These are phyloP conservation scores for Paxillus involutus DNA, from an alignment of 768 basidiomycete species.

Conservation along the genomic window DNA sequence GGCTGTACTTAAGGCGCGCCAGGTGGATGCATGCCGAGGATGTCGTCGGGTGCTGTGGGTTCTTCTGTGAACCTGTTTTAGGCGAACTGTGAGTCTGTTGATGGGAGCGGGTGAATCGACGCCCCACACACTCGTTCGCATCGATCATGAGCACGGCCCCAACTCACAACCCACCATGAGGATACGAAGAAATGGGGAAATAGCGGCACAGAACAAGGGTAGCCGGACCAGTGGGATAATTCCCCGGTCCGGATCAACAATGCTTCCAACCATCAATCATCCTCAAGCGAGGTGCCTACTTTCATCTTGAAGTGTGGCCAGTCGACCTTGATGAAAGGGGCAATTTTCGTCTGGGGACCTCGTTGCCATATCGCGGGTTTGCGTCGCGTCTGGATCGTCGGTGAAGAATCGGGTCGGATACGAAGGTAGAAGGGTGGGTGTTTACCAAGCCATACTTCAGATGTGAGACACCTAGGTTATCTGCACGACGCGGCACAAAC, in stretches of 20 bases:
- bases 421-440: background rate
- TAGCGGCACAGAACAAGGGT: background rate
- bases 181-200: background rate
- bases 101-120: too few species aligned
- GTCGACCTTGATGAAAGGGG: constrained; percentile 77
- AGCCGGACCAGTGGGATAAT: constrained; percentile 52
- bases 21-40: constrained; percentile 82
- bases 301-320: constrained; percentile 99
- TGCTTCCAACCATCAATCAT: constrained; percentile 87
- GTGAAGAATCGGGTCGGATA: background rate
- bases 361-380: constrained; percentile 13
- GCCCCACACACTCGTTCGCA: too few species aligned
- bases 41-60: constrained; percentile 90
- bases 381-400: background rate
- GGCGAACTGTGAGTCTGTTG: constrained; percentile 58
- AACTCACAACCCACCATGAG: too few species aligned
- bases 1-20: constrained; percentile 77
- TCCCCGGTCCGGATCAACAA: constrained; percentile 89
- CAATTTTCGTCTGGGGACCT: constrained; percentile 87
- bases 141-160: too few species aligned
- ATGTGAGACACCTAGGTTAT: constrained; percentile 91
- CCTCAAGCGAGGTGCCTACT: constrained; percentile 78
- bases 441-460: constrained; percentile 83
- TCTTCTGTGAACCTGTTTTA: constrained; percentile 83
- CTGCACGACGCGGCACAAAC: constrained; percentile 32